Conservation (phyloP, 2,329 filamentous ascomycete genomes). For the Scolecobasidium constrictum region DNA sequence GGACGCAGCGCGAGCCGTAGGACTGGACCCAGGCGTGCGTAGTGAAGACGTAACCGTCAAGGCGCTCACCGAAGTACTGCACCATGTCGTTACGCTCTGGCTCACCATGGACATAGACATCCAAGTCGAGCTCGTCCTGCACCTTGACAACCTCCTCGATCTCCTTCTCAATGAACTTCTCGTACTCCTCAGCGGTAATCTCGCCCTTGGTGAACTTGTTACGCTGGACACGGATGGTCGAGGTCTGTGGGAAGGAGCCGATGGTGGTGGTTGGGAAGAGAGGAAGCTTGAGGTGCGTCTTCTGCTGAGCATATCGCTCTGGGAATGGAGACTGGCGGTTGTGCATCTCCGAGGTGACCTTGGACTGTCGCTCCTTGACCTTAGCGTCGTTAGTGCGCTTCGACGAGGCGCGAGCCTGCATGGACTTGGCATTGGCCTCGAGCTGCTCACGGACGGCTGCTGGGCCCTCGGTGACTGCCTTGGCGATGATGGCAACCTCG, state of each 20-base stretch:
- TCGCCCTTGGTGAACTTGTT: constrained; percentile 99
- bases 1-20: constrained; percentile 96
- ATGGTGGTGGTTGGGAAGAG: constrained; percentile 99
- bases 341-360: constrained; percentile 76
- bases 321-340: constrained; percentile 88
- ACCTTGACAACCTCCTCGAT: constrained; percentile 91
- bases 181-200: constrained; percentile 85
- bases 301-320: constrained; percentile 73
- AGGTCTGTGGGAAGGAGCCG: constrained; percentile 98
- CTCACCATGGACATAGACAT: constrained; percentile 97
- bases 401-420: constrained; percentile 82
- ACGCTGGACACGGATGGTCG: constrained; percentile 92
- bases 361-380: constrained; percentile 92
- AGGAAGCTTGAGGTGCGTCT: constrained; percentile 85
- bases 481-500: constrained; percentile 87
- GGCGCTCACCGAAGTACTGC: constrained; percentile 97
- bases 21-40: constrained; percentile 98
- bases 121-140: constrained; percentile 94
- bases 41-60: constrained; percentile 96
- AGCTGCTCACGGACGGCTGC: constrained; percentile 78
- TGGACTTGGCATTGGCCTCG: constrained; percentile 92
- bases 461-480: constrained; percentile 90
- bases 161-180: constrained; percentile 99
- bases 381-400: constrained; percentile 92
- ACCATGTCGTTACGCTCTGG: constrained; percentile 99